Percentiles rank a stretch among this genome's conserved stretches.
phyloP scores from a whole-genome alignment of 2,329 filamentous ascomycete genomes.

The Penicillium sp. region DNA sequence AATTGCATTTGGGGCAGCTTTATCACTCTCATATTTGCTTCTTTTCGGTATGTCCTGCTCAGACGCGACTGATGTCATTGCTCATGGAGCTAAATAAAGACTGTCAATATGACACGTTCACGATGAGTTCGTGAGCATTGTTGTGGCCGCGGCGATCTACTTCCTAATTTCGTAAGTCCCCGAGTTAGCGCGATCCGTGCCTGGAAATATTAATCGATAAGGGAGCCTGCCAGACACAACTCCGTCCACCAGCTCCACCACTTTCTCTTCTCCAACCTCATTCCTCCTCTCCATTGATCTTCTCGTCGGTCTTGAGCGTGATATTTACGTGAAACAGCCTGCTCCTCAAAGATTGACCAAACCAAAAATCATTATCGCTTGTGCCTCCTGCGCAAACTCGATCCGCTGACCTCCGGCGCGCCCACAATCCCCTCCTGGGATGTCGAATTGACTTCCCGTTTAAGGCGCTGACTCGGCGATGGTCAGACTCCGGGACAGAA shows the following conservation, averaged over 20 bases:
- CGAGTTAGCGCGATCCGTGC: conserved; percentile 1
- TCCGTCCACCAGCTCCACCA: neutral
- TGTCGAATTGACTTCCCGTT: conserved; percentile 18
- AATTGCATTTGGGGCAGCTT: conserved; percentile 1
- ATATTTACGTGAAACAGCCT: neutral
- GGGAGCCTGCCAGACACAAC: conserved; percentile 1
- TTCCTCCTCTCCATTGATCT: neutral
- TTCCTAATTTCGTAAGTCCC: neutral
- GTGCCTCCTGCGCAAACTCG: neutral
- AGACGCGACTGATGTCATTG: neutral
- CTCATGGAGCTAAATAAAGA: neutral
- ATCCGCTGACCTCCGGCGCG: conserved; percentile 4
- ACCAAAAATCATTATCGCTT: neutral
- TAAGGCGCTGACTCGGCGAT: conserved; percentile 29
- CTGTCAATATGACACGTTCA: neutral
- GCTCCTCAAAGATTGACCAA: neutral
- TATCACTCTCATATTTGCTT: neutral
- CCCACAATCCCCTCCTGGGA: conserved; percentile 4
- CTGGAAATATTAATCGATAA: conserved; percentile 7
- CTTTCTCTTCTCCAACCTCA: neutral
- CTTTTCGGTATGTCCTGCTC: neutral
- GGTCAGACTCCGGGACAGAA: conserved; percentile 26
- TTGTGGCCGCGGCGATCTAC: neutral
- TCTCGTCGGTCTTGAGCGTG: neutral
- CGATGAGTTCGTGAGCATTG: neutral